Evolutionary conservation across 805 yeast species (phyloP).

Genomic region (Ogataea glucozyma): DNA sequence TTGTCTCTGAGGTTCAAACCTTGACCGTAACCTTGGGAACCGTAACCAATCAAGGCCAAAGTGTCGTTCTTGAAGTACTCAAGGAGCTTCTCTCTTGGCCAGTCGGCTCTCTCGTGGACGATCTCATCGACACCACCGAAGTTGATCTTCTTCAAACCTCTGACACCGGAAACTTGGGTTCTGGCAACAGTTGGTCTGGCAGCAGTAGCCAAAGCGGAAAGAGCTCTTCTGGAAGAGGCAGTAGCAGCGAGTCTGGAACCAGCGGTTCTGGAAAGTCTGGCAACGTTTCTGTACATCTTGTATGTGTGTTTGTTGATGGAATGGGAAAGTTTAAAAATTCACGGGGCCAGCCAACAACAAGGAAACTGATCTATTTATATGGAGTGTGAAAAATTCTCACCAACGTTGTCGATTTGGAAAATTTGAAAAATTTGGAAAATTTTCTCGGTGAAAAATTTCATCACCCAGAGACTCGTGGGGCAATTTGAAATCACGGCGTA

Average conservation of each 20-base stretch:
- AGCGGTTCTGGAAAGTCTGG: conserved; percentile 52
- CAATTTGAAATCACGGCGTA: too few species aligned
- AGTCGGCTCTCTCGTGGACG: conserved; percentile 98
- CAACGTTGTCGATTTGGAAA: too few species aligned
- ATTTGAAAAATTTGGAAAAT: too few species aligned
- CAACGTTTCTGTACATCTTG: conserved; percentile 43
- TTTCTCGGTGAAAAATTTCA: conserved; percentile 6
- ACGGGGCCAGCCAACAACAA: neutral
- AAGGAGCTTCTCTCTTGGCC: conserved; percentile 96
- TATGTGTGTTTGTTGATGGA: conserved; percentile 1
- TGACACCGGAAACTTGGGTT: conserved; percentile 55
- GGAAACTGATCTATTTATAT: conserved; percentile 2
- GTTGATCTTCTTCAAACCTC: conserved; percentile 96
- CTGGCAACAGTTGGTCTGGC: conserved; percentile 47
- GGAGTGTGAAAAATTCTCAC: conserved; percentile 7
- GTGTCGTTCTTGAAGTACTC: conserved; percentile 98
- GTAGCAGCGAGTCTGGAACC: conserved; percentile 40
- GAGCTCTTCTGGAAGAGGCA: conserved; percentile 60
- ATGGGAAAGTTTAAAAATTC: conserved; percentile 7
- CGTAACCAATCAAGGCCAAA: conserved; percentile 97
- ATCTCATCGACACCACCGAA: conserved; percentile 94
- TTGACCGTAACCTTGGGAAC: conserved; percentile 99
- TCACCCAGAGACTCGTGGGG: neutral
- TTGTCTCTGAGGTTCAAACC: conserved; percentile 99
- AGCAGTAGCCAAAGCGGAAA: conserved; percentile 48